Conservation (phyloP, 1,284 basidiomycete genomes). For the Boletus holoroseus region DNA sequence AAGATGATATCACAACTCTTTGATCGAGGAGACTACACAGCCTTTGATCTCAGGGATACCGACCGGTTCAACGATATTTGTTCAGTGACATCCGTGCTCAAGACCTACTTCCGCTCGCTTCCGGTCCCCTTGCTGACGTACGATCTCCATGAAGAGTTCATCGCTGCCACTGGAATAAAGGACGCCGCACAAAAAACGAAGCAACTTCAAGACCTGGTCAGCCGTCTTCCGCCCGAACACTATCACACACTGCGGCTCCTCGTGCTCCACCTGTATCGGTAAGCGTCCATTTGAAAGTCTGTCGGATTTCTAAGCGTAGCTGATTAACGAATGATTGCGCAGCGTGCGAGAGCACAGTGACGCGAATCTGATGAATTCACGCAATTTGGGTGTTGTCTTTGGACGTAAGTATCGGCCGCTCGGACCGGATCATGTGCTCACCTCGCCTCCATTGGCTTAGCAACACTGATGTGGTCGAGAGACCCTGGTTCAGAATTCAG, state of each 20-base stretch:
- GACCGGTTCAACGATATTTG: constrained; percentile 97
- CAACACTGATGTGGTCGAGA: constrained; percentile 87
- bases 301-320: neutral
- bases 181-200: constrained; percentile 60
- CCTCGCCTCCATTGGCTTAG: constrained; percentile 40
- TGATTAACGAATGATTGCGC: constrained; percentile 7
- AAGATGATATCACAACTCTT: constrained; percentile 94
- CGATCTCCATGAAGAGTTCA: constrained; percentile 87
- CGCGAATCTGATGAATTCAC: constrained; percentile 88
- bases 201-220: constrained; percentile 66
- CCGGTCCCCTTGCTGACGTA: constrained; percentile 90
- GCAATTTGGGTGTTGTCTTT: constrained; percentile 99
- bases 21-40: constrained; percentile 82
- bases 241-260: constrained; percentile 80
- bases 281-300: constrained; percentile 24
- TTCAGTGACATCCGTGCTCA: constrained; percentile 93
- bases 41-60: constrained; percentile 83
- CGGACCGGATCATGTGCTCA: neutral
- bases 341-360: constrained; percentile 69
- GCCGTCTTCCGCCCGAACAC: constrained; percentile 79
- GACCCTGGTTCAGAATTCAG: constrained; percentile 88
- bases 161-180: constrained; percentile 65
- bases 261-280: constrained; percentile 86
- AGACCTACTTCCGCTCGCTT: constrained; percentile 91
- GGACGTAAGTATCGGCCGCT: constrained; percentile 68